phyloP scores from a whole-genome alignment of 306 rosid genomes.

The Rosa persica region DNA sequence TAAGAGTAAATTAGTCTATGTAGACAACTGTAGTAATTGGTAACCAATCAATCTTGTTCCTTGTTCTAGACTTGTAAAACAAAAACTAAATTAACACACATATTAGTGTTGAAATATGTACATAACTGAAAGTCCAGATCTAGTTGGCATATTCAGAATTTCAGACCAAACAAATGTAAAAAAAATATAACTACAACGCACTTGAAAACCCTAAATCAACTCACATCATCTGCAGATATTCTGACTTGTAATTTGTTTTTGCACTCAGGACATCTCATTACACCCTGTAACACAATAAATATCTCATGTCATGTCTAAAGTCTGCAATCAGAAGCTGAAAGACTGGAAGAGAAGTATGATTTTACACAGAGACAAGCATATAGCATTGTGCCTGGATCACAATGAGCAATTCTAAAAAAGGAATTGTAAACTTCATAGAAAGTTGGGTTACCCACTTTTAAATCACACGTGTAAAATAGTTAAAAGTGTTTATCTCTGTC shows the following conservation, averaged over 20 bases:
- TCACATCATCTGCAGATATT: slow-evolving; percentile 93
- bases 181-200: slow-evolving; percentile 2
- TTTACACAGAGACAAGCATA: background rate
- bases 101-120: background rate
- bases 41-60: background rate
- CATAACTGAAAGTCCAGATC: background rate
- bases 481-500: background rate
- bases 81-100: background rate
- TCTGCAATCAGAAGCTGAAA: slow-evolving; percentile 25
- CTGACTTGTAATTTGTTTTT: slow-evolving; percentile 73
- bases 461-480: background rate
- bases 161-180: background rate
- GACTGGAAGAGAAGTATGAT: background rate
- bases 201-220: slow-evolving; percentile 26
- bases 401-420: background rate
- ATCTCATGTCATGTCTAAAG: slow-evolving; percentile 26
- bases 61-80: background rate
- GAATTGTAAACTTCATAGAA: background rate
- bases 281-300: slow-evolving; percentile 66
- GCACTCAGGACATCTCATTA: slow-evolving; percentile 93
- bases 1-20: background rate
- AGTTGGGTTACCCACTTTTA: background rate
- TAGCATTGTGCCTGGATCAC: background rate
- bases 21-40: slow-evolving; percentile 1
- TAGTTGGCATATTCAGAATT: background rate